Evolutionary conservation across 176 grass and related monocot genomes (phyloP), one percentile per base, ranked within the genome.

Genomic region (Hordeum marinum): DNA sequence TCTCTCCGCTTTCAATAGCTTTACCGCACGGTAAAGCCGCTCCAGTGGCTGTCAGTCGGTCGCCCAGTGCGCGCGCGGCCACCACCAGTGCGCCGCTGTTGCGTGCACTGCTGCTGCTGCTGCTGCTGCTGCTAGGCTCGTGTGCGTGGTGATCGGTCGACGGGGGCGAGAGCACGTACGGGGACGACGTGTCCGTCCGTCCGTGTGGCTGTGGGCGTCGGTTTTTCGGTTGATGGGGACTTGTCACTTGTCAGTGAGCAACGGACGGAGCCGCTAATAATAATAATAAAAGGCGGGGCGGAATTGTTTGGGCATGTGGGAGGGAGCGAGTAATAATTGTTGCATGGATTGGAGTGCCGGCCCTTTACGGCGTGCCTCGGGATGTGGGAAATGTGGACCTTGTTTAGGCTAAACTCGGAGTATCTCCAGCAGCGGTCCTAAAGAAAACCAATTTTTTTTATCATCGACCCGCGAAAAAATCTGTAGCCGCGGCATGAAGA

Each of bases 231-330:
- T 42, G 57, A 84, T 2, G 26, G 15, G 7, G 81, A 75, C 26
- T 2, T 75, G 57, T 35, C 39, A 75, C 26, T 2, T 75, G 57
- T 35, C 39, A 36, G 48, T 52, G 48, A 52, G 48, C 48, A 7
- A 52, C 15, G 46, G 46, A 17, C 15, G 48, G 48, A 52, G 48
- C 1, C 2, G 48, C 15, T 5, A 34, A 15, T 15, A 15, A 15
- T 18, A 52, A 52, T 52, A 18, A 39, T 4, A 50, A 52, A 60
- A 34, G 0, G 62, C 7, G 29, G 20, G 59, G 14, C 2, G n/a
- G 72, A 76, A 57, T 67, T 76, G 82, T 52, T 84, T 50, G 40
- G 70, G 40, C 23, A 32, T 42, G 54, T 65, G 42, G 72, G 57
- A 21, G 31, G 15, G 48, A 52, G 48, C 9, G 54, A 4, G 31